Evolutionary conservation across 1,284 basidiomycete genomes (phyloP).

Genomic region (Marasmius tenuissimus): DNA sequence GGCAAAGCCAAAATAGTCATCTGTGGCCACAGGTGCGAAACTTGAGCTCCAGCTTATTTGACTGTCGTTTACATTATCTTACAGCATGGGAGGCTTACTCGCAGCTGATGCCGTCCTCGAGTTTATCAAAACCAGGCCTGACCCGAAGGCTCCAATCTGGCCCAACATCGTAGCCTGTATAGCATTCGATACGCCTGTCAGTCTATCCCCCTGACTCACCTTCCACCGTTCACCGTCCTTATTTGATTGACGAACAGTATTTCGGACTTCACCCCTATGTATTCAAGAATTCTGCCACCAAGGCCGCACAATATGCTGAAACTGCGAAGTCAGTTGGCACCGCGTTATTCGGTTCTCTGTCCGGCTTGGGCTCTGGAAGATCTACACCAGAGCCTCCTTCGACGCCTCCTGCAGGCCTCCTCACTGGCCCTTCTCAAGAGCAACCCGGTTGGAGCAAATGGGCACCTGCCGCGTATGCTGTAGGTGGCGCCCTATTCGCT

Average conservation of each 20-base stretch:
- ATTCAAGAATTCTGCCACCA: conserved; percentile 83
- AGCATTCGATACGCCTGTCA: conserved; percentile 90
- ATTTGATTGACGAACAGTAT: conserved; percentile 49
- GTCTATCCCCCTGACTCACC: conserved; percentile 23
- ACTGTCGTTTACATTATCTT: neutral
- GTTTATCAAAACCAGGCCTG: conserved; percentile 65
- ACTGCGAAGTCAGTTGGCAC: conserved; percentile 64
- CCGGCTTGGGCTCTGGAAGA: conserved; percentile 47
- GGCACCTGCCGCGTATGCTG: conserved; percentile 63
- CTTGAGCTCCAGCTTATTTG: neutral
- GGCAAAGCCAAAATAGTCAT: conserved; percentile 82
- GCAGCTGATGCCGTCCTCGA: conserved; percentile 83
- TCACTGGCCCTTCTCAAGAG: conserved; percentile 21
- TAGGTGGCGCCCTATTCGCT: conserved; percentile 72
- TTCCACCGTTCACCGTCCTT: conserved; percentile 6
- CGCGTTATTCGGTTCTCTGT: conserved; percentile 53
- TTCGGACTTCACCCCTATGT: conserved; percentile 85
- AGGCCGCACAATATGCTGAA: conserved; percentile 73
- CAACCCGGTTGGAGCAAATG: conserved; percentile 56
- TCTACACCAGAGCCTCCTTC: conserved; percentile 28
- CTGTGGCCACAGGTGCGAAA: conserved; percentile 83
- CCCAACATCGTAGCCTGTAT: conserved; percentile 79
- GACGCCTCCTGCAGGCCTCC: conserved; percentile 25
- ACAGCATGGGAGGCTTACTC: conserved; percentile 87
- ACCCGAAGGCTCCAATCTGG: conserved; percentile 72